Percentiles rank a stretch among this genome's conserved stretches.
Conservation (phyloP, 345 rosid species). For the Eucalyptus curtisii region DNA sequence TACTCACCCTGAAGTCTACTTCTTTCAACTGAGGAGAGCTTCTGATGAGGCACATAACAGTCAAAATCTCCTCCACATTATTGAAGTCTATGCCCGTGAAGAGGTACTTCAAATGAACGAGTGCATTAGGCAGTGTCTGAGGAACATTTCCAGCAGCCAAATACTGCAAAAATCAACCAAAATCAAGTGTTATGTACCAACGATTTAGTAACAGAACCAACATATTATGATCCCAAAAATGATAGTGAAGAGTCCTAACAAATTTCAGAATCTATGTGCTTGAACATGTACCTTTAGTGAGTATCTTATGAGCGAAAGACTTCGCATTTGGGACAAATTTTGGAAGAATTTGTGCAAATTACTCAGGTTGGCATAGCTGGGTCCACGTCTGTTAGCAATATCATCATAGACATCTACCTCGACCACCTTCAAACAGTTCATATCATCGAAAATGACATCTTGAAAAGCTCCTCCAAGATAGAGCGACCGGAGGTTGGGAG, state of each 20-base stretch:
- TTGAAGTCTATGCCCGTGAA: constrained; percentile 42
- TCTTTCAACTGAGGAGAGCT: constrained; percentile 47
- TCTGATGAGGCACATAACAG: constrained; percentile 39
- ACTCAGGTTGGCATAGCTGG: not conserved
- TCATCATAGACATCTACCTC: not conserved
- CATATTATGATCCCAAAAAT: not conserved
- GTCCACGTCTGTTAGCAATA: not conserved
- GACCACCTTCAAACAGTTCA: not conserved
- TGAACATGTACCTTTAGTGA: not conserved
- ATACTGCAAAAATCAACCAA: constrained; percentile 23
- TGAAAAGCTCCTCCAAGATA: not conserved
- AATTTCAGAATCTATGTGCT: not conserved
- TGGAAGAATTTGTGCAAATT: not conserved
- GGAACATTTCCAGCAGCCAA: constrained; percentile 40
- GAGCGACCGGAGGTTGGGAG: not conserved
- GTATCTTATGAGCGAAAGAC: not conserved
- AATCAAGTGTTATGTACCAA: not conserved
- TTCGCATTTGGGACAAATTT: not conserved
- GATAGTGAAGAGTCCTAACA: not conserved
- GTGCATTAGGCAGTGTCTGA: constrained; percentile 25
- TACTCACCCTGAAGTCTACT: not conserved
- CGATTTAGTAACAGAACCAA: no score
- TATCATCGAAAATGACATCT: not conserved
- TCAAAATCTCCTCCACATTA: constrained; percentile 33
- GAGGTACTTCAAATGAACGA: constrained; percentile 40